Base-by-base conservation (phyloP, 805 yeast species). In the Cyberlindnera bimundalis region DNA sequence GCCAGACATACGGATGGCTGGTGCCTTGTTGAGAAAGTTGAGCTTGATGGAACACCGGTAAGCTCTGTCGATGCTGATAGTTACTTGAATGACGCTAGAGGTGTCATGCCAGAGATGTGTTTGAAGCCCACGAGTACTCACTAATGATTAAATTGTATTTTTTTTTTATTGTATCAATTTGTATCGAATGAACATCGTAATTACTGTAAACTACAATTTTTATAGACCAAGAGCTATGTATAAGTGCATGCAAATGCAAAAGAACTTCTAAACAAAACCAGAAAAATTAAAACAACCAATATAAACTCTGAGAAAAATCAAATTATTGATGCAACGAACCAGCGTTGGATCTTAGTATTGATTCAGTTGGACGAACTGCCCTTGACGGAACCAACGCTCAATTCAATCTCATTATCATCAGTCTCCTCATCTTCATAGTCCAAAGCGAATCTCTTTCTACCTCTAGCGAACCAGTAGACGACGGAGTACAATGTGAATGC, bases 401-500 rank as follows among this genome's bases (percentile, higher is more conserved):
- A 18, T 9, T 35, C 42, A 23, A 27, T 33, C 20, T 25, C 18
- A 17, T 13, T 8, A 24, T 42, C 46, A 4, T 27, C 39, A 21
- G 39, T 41, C 3, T 43, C 47, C 3, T 27, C 33, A 19, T 43
- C 48, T 6, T 28, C 32, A 24, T 64, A 62, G 36, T 47, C 47
- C 35, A 41, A 37, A 1, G 59, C 59, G 27, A 68, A 68, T 16
- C 47, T 56, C 25, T 63, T 59, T 21, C 47, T 41, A 14, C 66
- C 75, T 47, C 62, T 60, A 13, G 63, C 60, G 39, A 61, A 63
- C 87, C 87, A 81, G 55, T 79, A 79, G 5, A 66, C 40, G 2
- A 76, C 44, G 25, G 74, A 58, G 53, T 71, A 76, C 0, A 64
- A 11, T 5, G 67, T 53, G 53, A 66, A 71, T 9, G 78, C 78